A percentile compares a stretch with the other conserved stretches of the same genome.
These are phyloP conservation scores for Ustilago tritici DNA, from an alignment of 1,284 basidiomycete species.

Conservation along the genomic window DNA sequence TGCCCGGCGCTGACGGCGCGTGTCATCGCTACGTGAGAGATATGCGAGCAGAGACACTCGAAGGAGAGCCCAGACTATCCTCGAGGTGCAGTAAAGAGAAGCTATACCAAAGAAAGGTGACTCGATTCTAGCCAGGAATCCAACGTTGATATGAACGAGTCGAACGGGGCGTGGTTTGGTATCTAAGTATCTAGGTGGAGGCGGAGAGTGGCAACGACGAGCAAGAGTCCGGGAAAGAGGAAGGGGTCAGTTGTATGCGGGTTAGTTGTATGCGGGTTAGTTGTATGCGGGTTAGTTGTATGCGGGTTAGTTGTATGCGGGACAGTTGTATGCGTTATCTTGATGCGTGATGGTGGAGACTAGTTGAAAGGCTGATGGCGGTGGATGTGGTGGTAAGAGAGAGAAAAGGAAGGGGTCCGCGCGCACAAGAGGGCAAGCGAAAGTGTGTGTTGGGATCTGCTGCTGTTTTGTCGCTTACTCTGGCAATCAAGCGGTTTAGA, in stretches of 20 bases:
- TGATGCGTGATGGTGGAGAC: not conserved
- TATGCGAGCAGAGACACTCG: not conserved
- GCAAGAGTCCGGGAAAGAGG: not conserved
- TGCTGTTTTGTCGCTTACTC: no score
- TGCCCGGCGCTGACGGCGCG: slow-evolving; percentile 24
- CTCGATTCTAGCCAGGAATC: not conserved
- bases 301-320: no score
- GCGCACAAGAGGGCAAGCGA: not conserved
- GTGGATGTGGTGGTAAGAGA: slow-evolving; percentile 8
- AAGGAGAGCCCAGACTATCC: not conserved
- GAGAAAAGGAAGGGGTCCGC: not conserved
- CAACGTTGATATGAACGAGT: slow-evolving; percentile 7
- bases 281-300: not conserved
- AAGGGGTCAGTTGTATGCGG: not conserved
- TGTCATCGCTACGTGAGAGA: slow-evolving; percentile 22
- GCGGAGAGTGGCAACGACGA: not conserved
- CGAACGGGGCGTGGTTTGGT: not conserved
- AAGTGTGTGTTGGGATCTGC: not conserved
- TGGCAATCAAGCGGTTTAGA: not conserved
- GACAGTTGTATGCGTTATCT: slow-evolving; percentile 1
- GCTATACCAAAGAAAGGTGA: not conserved
- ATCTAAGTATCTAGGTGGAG: not conserved
- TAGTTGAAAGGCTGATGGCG: not conserved
- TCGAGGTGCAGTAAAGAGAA: not conserved
- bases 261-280: no score